Evolutionary conservation across 208 protist species (phyloP).

Genomic region (Herpetomonas samuelpessoai): DNA sequence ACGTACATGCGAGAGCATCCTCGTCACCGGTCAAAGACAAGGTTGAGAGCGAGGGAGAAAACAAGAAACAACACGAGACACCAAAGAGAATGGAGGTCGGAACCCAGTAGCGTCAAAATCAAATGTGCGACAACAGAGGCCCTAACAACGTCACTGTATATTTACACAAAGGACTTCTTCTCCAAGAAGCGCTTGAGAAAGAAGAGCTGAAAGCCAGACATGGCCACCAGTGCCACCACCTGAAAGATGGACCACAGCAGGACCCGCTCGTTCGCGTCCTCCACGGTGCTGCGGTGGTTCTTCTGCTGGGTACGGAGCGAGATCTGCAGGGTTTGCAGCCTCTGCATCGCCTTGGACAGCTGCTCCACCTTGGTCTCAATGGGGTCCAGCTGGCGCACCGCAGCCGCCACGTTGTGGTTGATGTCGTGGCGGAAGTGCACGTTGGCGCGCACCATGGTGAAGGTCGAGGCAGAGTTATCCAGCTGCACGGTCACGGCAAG

Average conservation of each 20-base stretch:
- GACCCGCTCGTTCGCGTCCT: constrained; percentile 53
- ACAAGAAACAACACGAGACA: too few relatives aligned
- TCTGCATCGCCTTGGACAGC: constrained; percentile 27
- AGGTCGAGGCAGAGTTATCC: constrained; percentile 45
- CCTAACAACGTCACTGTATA: too few relatives aligned
- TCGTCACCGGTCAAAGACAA: too few relatives aligned
- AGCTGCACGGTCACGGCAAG: constrained; percentile 32
- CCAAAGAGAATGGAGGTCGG: too few relatives aligned
- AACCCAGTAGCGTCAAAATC: too few relatives aligned
- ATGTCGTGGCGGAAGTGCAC: constrained; percentile 48
- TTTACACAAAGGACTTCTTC: constrained; percentile 67
- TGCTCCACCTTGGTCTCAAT: constrained; percentile 53
- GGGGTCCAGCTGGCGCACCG: constrained; percentile 46
- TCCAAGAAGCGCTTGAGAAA: constrained; percentile 83
- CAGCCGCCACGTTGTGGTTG: constrained; percentile 22
- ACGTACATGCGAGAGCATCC: too few relatives aligned
- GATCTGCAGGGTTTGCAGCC: constrained; percentile 51
- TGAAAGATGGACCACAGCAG: constrained; percentile 77
- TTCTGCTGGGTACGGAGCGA: constrained; percentile 46
- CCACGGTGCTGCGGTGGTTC: constrained; percentile 65
- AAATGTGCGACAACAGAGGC: too few relatives aligned
- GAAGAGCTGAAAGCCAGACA: constrained; percentile 70
- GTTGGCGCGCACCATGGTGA: constrained; percentile 29
- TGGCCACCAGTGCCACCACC: constrained; percentile 45
- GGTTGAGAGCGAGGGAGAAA: too few relatives aligned